Evolutionary conservation across 805 yeast species (phyloP), one percentile per base, ranked within the genome.

Genomic region (Clavispora phyllophila): DNA sequence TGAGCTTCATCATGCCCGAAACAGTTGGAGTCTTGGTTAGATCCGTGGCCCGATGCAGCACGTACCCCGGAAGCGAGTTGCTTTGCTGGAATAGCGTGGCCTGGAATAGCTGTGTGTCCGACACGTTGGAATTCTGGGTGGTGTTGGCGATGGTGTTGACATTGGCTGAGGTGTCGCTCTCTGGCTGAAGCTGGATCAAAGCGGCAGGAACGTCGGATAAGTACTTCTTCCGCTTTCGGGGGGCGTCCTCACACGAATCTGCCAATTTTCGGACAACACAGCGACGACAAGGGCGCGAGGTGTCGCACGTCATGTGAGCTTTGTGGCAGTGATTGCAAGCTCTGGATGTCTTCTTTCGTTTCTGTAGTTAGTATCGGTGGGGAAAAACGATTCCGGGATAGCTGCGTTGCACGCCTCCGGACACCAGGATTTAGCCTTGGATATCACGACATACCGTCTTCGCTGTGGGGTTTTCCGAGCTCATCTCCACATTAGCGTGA

Each of bases 261-360:
- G 73, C 75, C 13, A 88, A 63, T 0, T 90, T 91, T 55, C 88
- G 72, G 23, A 70, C 71, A 3, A 84, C 60, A 61, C 99, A 91
- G 39, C 96, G 63, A 42, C 75, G 73, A 56, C 99, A 91, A 0
- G 96, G 96, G 29, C 96, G 77, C 58, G 67, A 75, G 43, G 81
- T 78, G 53, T 90, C 96, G 62, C 99, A 91, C 0, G 97, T 87
- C 72, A 90, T 79, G 61, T 91, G 99, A 2, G 95, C 86, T 54
- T 81, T 78, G 46, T 90, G 89, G 58, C 99, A 91, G 63, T 90
- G 93, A 32, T 79, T 78, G 54, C 99, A 91, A 5, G 99, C 98
- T 43, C 95, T 72, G 7, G 82, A 72, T 0, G 93, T 90, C 58
- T 90, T 90, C 55, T 76, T 75, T 33, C 73, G 54, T 49, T 49